These are phyloP conservation scores for Sutorius australiensis DNA, from an alignment of 768 basidiomycete species.

Conservation along the genomic window DNA sequence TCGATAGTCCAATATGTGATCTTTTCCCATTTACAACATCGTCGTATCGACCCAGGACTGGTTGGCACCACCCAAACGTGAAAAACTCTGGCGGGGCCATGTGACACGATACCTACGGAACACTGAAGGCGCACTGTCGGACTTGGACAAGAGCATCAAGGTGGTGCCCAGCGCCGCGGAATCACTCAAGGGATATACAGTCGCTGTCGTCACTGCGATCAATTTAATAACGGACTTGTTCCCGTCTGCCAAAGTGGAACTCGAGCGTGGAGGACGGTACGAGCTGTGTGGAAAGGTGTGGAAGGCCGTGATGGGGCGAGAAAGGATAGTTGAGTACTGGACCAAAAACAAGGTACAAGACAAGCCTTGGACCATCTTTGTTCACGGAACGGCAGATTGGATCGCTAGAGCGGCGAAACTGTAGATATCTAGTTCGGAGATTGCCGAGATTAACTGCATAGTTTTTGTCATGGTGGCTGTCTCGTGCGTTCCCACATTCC, in stretches of 20 bases:
- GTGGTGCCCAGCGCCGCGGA: conserved; percentile 13
- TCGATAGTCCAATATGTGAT: neutral
- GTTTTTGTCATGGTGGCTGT: conserved; percentile 51
- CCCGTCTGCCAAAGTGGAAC: conserved; percentile 11
- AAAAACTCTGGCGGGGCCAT: conserved; percentile 17
- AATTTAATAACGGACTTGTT: conserved; percentile 21
- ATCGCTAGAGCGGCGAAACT: conserved; percentile 8
- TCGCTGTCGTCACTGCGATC: conserved; percentile 17
- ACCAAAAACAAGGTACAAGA: conserved; percentile 2
- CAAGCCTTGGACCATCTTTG: conserved; percentile 14
- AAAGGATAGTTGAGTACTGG: conserved; percentile 17
- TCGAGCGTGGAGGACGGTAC: conserved; percentile 14
- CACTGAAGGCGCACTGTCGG: conserved; percentile 17
- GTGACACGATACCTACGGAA: conserved; percentile 21
- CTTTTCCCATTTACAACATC: neutral
- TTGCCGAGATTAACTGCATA: conserved; percentile 42
- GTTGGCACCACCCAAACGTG: conserved; percentile 19
- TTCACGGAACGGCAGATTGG: conserved; percentile 20
- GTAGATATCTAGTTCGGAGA: conserved; percentile 22
- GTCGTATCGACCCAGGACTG: conserved; percentile 13
- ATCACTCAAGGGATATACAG: conserved; percentile 16
- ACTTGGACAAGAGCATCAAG: conserved; percentile 5
- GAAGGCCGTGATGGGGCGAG: conserved; percentile 14
- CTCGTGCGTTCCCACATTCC: conserved; percentile 31
- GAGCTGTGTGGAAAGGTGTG: conserved; percentile 23